Base-by-base conservation (phyloP, 768 basidiomycete species). In the Rubroboletus satanas region DNA sequence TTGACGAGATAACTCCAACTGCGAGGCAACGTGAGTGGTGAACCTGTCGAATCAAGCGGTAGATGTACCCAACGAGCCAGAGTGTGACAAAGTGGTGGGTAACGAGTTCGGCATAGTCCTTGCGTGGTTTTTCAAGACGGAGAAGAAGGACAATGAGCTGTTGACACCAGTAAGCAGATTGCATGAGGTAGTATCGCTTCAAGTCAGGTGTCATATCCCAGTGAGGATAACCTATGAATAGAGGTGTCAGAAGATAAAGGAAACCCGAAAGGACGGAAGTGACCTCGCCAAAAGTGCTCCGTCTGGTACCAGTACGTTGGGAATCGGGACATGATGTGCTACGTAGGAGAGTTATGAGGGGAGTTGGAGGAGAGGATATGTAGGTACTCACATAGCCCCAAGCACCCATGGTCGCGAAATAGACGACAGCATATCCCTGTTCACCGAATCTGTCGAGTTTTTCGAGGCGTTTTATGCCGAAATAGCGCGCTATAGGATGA, bases 131-230 rank as follows among this genome's bases (percentile, higher is more conserved):
- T 73, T 99, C 97, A 14, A 99, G 80, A 44, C 85, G 76, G 12
- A 95, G 80, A 3, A 88, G 74, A 8, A 98, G 79, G 17, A 99
- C 85, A 18, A 98, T 72, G 56, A 95, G 79, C 69, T 99, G 94
- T 66, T 98, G 95, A 45, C 84, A 81, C 97, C 97, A 98, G 71
- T 97, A 98, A 2, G 94, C 79, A 56, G 83, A 81, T 67, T 99
- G 96, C 75, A 94, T 82, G 52, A 99, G 84, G 69, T 98, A 98
- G 75, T 97, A 98, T 43, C 80, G 72, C 74, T 99, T 99, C 62
- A 98, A 74, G 58, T 84, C 80, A 0, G 85, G 83, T 26, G 80
- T 81, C 88, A 99, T 90, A 44, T 88, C 80, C 87, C 89, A 91
- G 66, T 90, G 83, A 17, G 95, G 95, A 66, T 96, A 97, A 53